Base-by-base conservation (phyloP, 257 asterid genomes). In the Henckelia pumila region DNA sequence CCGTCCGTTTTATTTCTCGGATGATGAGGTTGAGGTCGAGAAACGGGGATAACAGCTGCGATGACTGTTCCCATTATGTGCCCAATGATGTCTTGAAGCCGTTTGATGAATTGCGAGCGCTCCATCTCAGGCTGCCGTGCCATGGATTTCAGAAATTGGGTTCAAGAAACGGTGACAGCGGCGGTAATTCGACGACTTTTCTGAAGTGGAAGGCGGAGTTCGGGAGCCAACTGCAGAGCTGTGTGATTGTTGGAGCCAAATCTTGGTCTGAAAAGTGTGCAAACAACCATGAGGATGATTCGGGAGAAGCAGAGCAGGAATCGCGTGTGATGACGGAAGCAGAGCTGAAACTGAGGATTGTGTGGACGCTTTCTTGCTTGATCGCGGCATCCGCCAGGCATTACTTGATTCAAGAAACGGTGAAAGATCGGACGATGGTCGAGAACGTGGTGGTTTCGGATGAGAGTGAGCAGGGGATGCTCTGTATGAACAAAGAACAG, bases 141-240 rank as follows among this genome's bases (percentile, higher is more conserved):
- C 70, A 69, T 1, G 77, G 74, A 4, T 30, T 33, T 6, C 78
- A 49, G 33, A 77, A 53, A 32, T 50, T 47, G 24, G 33, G 29
- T 6, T 63, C 47, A 1, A 78, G 33, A 47, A 3, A 29, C 2
- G 74, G 67, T 22, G 72, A 72, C 17, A 67, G 14, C 17, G n/a
- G 33, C n/a, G 60, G 55, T 25, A 59, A 40, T 0, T 11, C 78
- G 21, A 37, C 75, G 40, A 76, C 76, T 40, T 78, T 81, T 5
- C 68, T 89, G 75, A 85, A 72, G 71, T 89, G 96, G 96, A 85
- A 78, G 40, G 95, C 88, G 1, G 91, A 87, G 4, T 89, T 83
- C 56, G 96, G 96, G 44, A 74, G 77, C 10, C 89, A 88, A 9
- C 77, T 88, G 26, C 82, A 84, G 6, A 73, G 80, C 77, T 88